A percentile compares a stretch with the other conserved stretches of the same genome.
Evolutionary conservation across 140 eudicot genomes (phyloP).

Genomic region (Oenanthe javanica): DNA sequence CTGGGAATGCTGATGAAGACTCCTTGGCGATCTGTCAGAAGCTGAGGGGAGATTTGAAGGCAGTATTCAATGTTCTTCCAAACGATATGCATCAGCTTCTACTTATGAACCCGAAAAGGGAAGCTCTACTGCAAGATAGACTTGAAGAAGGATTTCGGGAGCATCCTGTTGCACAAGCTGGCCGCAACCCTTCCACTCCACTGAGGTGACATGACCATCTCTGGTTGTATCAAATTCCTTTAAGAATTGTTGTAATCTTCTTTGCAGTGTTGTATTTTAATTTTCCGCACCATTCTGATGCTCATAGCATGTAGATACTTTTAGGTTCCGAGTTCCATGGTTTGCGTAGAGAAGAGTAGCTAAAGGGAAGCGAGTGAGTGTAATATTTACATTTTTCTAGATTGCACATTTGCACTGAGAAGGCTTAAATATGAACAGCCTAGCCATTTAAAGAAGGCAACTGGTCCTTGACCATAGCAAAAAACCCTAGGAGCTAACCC

Average conservation of each 20-base stretch:
- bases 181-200: conserved; percentile 12
- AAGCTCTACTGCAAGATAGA: conserved; percentile 39
- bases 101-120: conserved; percentile 80
- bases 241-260: no score
- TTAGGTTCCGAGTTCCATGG: not conserved
- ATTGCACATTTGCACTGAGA: not conserved
- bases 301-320: not conserved
- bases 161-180: conserved; percentile 6
- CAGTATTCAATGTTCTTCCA: conserved; percentile 67
- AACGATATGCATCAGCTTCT: conserved; percentile 79
- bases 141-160: conserved; percentile 14
- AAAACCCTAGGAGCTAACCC: no score
- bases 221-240: no score
- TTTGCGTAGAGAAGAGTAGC: not conserved
- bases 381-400: not conserved
- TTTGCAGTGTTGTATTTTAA: conserved; percentile 36
- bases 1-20: conserved; percentile 32
- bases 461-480: not conserved
- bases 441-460: no score
- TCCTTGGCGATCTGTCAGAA: conserved; percentile 41
- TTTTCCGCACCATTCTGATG: not conserved
- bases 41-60: conserved; percentile 69
- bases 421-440: not conserved
- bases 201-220: conserved; percentile 23
- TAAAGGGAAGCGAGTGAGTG: not conserved